Percentiles rank a stretch among this genome's conserved stretches.
phyloP scores from a whole-genome alignment of 106 monocot species.

The Acanthochlamys bracteata region DNA sequence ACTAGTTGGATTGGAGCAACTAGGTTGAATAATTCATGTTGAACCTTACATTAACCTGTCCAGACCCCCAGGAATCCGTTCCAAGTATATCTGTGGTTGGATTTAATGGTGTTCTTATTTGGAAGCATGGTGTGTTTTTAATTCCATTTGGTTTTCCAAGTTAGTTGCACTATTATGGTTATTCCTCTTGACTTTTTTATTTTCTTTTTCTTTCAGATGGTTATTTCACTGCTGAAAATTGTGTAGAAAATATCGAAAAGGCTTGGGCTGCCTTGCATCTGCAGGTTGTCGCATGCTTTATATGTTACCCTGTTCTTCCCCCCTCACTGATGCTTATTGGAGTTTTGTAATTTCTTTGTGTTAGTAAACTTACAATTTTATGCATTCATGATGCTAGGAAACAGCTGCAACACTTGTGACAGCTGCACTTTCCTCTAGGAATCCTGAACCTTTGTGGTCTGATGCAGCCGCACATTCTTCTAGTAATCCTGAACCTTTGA shows the following conservation, averaged over 20 bases:
- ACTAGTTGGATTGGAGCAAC: no score
- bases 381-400: constrained; percentile 46
- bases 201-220: constrained; percentile 44
- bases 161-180: neutral
- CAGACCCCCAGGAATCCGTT: constrained; percentile 68
- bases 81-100: constrained; percentile 78
- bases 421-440: constrained; percentile 59
- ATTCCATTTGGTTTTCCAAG: no score
- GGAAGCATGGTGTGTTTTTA: constrained; percentile 57
- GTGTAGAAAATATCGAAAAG: constrained; percentile 61
- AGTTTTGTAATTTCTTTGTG: no score
- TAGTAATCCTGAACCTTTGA: constrained; percentile 26
- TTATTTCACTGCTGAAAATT: constrained; percentile 37
- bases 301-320: constrained; percentile 9
- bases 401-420: constrained; percentile 51
- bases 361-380: no score
- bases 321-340: no score
- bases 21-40: neutral
- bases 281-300: constrained; percentile 24
- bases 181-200: neutral
- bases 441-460: constrained; percentile 17
- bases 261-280: constrained; percentile 66
- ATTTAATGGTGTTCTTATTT: constrained; percentile 66
- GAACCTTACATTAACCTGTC: constrained; percentile 30
- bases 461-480: constrained; percentile 40